Conservation (phyloP, 371 early-diverging fungal species). For the Lichtheimia corymbifera region DNA sequence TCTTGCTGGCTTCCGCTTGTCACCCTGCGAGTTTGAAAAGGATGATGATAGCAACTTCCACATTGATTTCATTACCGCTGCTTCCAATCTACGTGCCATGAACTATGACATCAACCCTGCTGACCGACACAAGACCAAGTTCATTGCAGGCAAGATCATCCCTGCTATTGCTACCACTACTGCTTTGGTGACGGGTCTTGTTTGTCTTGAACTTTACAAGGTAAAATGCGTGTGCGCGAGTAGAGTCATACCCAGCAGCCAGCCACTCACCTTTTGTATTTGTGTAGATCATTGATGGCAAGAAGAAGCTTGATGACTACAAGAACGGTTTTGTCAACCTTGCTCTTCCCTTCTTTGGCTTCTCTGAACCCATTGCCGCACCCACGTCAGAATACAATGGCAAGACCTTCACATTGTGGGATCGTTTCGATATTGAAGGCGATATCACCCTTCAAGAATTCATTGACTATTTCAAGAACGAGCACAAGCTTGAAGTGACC, state of each 20-base stretch:
- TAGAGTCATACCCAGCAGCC: neutral
- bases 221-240: conserved; percentile 23
- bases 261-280: neutral
- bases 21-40: conserved; percentile 96
- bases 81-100: conserved; percentile 96
- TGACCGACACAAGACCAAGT: conserved; percentile 96
- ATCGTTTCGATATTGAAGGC: conserved; percentile 87
- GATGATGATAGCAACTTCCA: conserved; percentile 99
- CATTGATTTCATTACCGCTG: conserved; percentile 98
- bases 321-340: conserved; percentile 99
- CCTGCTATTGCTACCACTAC: conserved; percentile 99
- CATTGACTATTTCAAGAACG: conserved; percentile 79
- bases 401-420: conserved; percentile 94
- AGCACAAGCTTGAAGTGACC: conserved; percentile 88
- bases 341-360: conserved; percentile 99
- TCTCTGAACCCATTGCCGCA: conserved; percentile 97
- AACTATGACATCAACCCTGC: conserved; percentile 96
- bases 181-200: conserved; percentile 97
- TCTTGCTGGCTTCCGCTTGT: conserved; percentile 76
- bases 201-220: conserved; percentile 98
- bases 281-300: conserved; percentile 65
- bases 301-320: conserved; percentile 89
- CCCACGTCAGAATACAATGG: conserved; percentile 86
- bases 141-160: conserved; percentile 99
- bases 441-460: conserved; percentile 92